These are phyloP conservation scores for Aquanectria penicillioides DNA, from an alignment of 2,329 filamentous ascomycete genomes.

Conservation along the genomic window DNA sequence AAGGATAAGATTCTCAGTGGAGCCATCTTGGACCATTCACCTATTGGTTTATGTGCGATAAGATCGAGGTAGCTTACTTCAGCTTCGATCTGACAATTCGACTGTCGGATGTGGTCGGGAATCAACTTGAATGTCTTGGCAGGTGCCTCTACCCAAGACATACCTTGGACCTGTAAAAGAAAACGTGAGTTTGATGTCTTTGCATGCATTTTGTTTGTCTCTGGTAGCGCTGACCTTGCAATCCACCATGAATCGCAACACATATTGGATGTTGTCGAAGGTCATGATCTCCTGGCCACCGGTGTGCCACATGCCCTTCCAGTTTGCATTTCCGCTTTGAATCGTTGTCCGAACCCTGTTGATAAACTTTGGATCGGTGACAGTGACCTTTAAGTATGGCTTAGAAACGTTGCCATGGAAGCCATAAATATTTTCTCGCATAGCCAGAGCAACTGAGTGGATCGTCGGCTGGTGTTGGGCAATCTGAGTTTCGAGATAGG, in stretches of 20 bases:
- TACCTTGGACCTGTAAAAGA: constrained; percentile 76
- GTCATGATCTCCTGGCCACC: constrained; percentile 80
- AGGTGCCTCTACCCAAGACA: constrained; percentile 96
- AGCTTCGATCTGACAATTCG: constrained; percentile 97
- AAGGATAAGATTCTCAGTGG: constrained; percentile 93
- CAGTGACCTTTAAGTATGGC: constrained; percentile 92
- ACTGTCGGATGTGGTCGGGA: constrained; percentile 74
- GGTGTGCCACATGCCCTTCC: constrained; percentile 87
- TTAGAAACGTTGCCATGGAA: constrained; percentile 94
- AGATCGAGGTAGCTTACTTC: constrained; percentile 83
- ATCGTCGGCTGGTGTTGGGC: constrained; percentile 80
- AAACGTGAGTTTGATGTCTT: too few relatives aligned
- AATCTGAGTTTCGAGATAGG: constrained; percentile 82
- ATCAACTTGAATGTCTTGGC: constrained; percentile 78
- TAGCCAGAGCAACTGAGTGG: constrained; percentile 81
- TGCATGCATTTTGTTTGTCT: too few relatives aligned
- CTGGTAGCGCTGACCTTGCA: too few relatives aligned
- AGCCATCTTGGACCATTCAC: constrained; percentile 98
- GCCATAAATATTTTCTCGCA: constrained; percentile 91
- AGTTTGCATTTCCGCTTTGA: constrained; percentile 82
- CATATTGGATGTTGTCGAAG: constrained; percentile 95
- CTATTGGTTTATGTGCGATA: constrained; percentile 86
- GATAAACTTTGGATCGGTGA: constrained; percentile 89
- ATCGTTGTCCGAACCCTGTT: constrained; percentile 78
- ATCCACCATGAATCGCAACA: constrained; percentile 97